Percentiles rank a stretch among this genome's conserved stretches.
Evolutionary conservation across 306 rosid species (phyloP).

Genomic region (Carpinus viminea): DNA sequence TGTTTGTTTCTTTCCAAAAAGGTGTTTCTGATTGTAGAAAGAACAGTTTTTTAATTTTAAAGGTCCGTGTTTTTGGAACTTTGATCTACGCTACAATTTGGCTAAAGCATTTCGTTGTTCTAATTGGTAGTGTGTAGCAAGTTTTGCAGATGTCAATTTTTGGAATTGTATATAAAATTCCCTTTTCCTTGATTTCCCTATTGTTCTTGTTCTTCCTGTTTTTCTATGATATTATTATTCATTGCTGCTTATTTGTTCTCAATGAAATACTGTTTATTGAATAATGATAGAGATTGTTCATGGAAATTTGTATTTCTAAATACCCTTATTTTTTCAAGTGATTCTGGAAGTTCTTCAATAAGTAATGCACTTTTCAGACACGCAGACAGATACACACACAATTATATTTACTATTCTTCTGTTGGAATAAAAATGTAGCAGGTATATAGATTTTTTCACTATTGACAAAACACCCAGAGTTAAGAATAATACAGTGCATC

Average conservation of each 20-base stretch:
- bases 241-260: neutral
- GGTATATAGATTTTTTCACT: neutral
- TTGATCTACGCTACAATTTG: too few species aligned
- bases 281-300: neutral
- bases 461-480: neutral
- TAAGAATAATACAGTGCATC: neutral
- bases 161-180: too few species aligned
- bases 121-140: too few species aligned
- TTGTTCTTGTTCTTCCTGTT: too few species aligned
- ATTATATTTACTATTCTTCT: neutral
- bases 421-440: neutral
- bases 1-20: too few species aligned
- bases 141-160: too few species aligned
- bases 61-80: too few species aligned
- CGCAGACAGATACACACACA: too few species aligned
- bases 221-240: neutral
- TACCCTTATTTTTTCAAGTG: neutral
- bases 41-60: too few species aligned
- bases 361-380: neutral
- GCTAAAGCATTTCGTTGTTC: too few species aligned
- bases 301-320: neutral
- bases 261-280: neutral
- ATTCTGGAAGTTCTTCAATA: neutral
- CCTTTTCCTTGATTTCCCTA: too few species aligned
- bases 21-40: too few species aligned